Base-by-base conservation (phyloP, 352 stramenopile genomes). In the Phytopythium aichiense region DNA sequence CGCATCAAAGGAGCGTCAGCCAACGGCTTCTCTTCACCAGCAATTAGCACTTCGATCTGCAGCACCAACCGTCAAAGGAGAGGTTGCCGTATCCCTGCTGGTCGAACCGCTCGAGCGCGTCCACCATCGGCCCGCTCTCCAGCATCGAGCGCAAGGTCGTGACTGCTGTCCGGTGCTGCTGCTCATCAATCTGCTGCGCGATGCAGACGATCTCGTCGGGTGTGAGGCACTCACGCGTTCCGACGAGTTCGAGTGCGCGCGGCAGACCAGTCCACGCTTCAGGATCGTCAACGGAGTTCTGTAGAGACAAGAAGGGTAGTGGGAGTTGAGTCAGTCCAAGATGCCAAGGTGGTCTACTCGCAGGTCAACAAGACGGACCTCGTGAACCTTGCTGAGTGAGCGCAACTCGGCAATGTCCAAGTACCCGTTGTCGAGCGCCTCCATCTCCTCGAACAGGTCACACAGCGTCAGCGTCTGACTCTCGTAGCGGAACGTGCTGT, bases 361-460 rank as follows among this genome's bases (percentile, higher is more conserved):
- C 33, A 16, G 12, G 2, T 11, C 15, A 6, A 37, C 9, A 4
- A 45, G 7, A n/a, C 35, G 8, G 15, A 59, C 54, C 33, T 48
- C 33, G 33, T 59, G 38, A 23, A 50, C 25, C 58, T 89, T 89
- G 12, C 69, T 60, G 7, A 91, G 65, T 13, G 81, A 92, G 0
- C 83, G 77, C 13, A 92, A 46, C 46, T 92, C 83, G 28, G 83
- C 81, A 8, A 92, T 85, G 5, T 89, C 83, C 18, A 89, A 75
- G 59, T 85, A 83, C 4, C 73, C 77, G 40, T 74, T 82, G 45
- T 89, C 83, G 6, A 71, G 55, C 0, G 73, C 63, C 58, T 92
- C 83, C 76, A 89, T 84, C n/a, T 72, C 66, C 52, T 92, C 83
- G 46, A 92, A 89, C 38, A 92, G 58, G 31, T 84, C 77, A 28